phyloP scores from a whole-genome alignment of 2,329 filamentous ascomycete genomes.

The Colletotrichum echinochloae region DNA sequence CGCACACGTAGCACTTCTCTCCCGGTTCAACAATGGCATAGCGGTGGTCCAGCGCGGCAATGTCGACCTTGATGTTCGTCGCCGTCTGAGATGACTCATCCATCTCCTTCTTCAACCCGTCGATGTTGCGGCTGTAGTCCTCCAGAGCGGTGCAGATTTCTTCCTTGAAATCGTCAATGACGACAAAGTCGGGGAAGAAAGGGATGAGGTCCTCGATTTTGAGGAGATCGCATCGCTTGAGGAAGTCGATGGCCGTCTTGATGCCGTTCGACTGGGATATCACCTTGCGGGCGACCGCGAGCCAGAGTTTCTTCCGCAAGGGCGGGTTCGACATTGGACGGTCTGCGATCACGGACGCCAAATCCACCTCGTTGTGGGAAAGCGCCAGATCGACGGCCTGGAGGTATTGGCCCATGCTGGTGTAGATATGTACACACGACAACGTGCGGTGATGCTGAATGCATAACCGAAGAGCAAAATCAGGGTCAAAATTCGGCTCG shows the following conservation, averaged over 20 bases:
- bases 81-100: conserved; percentile 92
- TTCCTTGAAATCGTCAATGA: conserved; percentile 99
- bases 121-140: conserved; percentile 92
- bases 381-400: conserved; percentile 94
- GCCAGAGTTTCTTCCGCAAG: conserved; percentile 93
- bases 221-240: conserved; percentile 90
- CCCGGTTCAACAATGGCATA: conserved; percentile 98
- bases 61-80: conserved; percentile 89
- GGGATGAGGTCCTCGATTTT: conserved; percentile 97
- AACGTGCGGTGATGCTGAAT: conserved; percentile 94
- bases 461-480: conserved; percentile 94
- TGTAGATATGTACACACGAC: conserved; percentile 97
- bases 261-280: conserved; percentile 89
- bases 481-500: conserved; percentile 89
- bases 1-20: conserved; percentile 92
- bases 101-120: conserved; percentile 91
- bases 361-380: conserved; percentile 88
- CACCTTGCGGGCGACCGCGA: conserved; percentile 93
- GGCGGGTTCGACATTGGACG: conserved; percentile 81
- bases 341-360: conserved; percentile 91
- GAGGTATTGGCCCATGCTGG: conserved; percentile 92
- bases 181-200: conserved; percentile 98
- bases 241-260: conserved; percentile 92
- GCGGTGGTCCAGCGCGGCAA: conserved; percentile 84
- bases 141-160: conserved; percentile 96